phyloP scores from a whole-genome alignment of 805 yeast genomes.

The Martiniozyma abietophila region DNA sequence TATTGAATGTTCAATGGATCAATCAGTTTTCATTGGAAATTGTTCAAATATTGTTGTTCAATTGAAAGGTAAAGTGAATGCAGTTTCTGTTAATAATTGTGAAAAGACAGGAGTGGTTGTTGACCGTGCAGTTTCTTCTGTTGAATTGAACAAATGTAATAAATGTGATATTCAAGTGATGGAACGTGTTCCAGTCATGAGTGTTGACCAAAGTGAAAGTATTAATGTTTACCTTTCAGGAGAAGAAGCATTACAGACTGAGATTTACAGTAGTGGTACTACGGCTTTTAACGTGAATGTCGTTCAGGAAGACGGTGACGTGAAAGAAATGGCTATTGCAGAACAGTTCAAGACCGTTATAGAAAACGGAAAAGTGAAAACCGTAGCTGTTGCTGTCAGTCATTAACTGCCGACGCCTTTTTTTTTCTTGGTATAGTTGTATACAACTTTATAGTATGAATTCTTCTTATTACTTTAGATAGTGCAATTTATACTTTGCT shows the following conservation, averaged over 20 bases:
- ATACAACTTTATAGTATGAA: too few species aligned
- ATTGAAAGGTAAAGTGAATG: conserved; percentile 85
- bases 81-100: conserved; percentile 71
- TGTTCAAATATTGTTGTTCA: conserved; percentile 68
- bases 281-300: conserved; percentile 80
- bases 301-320: conserved; percentile 63
- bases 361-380: conserved; percentile 47
- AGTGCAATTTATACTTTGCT: too few species aligned
- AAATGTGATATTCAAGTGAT: conserved; percentile 80
- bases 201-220: conserved; percentile 82
- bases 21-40: conserved; percentile 81
- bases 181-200: conserved; percentile 74
- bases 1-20: conserved; percentile 75
- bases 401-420: conserved; percentile 23
- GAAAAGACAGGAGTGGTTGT: conserved; percentile 66
- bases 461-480: too few species aligned
- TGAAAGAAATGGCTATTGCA: conserved; percentile 74
- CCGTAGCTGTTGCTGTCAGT: conserved; percentile 77
- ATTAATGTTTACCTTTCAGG: conserved; percentile 54
- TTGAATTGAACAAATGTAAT: conserved; percentile 75
- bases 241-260: conserved; percentile 33
- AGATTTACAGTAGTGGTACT: conserved; percentile 75
- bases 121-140: conserved; percentile 78
- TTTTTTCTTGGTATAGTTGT: too few species aligned
- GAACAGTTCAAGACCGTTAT: conserved; percentile 83